phyloP scores from a whole-genome alignment of 176 grass and related monocot species.

The Elymus sibiricus region DNA sequence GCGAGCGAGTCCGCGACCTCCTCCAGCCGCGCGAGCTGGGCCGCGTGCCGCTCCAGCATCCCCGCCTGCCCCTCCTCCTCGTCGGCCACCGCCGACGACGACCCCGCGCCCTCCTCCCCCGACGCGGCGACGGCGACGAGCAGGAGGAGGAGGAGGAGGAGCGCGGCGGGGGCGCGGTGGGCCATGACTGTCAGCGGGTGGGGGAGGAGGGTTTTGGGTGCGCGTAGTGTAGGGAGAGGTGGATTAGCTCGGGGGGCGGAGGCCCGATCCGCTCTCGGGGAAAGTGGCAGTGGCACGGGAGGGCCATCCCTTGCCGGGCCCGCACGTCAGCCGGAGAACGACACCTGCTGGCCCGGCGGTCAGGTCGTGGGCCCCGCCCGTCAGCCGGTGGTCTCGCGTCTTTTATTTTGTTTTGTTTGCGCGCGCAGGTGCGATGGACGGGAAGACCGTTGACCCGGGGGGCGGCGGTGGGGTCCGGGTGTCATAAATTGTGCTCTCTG shows the following conservation, averaged over 20 bases:
- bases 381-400: not conserved
- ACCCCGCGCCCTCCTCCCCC: not conserved
- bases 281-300: not conserved
- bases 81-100: not conserved
- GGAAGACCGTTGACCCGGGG: not conserved
- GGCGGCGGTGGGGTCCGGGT: not conserved
- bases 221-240: not conserved
- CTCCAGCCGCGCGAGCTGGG: slow-evolving; percentile 56
- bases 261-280: not conserved
- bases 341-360: not conserved
- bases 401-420: not conserved
- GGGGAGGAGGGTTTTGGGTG: slow-evolving; percentile 16
- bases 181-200: slow-evolving; percentile 32
- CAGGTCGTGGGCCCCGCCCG: not conserved
- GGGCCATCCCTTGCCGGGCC: not conserved
- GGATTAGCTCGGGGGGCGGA: not conserved
- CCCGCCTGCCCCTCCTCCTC: not conserved
- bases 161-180: slow-evolving; percentile 35
- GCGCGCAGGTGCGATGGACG: not conserved
- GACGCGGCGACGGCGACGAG: not conserved
- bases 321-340: not conserved
- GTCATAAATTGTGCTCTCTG: no score
- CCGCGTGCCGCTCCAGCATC: slow-evolving; percentile 41
- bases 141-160: slow-evolving; percentile 28
- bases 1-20: slow-evolving; percentile 51